Base-by-base conservation (phyloP, 1,284 basidiomycete genomes). In the Microbotryomycetes sp. region DNA sequence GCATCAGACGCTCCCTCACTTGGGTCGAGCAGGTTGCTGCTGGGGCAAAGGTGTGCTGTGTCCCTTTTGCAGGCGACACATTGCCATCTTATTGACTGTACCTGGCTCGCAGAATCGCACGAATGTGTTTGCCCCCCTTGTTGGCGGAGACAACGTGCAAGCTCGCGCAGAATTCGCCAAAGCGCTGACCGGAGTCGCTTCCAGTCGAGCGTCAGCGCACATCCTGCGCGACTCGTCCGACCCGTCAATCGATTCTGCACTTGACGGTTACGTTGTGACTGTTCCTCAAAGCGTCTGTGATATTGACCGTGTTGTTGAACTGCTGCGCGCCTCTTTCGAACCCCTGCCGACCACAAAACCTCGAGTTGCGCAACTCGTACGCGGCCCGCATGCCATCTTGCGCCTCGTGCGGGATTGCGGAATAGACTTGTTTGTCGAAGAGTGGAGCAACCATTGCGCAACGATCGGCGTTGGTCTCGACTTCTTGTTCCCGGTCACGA, bases 331-430 rank as follows among this genome's bases (percentile, higher is more conserved):
- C 1, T 89, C 88, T 5, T 78, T 90, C 5, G 57, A 59, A 0
- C 70, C 78, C 0, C 78, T 89, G 1, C 78, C 85, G 0, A 23
- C 67, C 2, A 59, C 66, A 15, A 89, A 89, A 73, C 80, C 80
- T 0, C 84, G 88, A 18, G 70, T 88, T 13, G 79, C 81, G 35
- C 82, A 83, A 47, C 82, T 81, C 0, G 73, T 79, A 0, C 70
- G 70, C 0, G 84, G 85, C 0, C 89, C 89, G 2, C 88, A 89
- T 63, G 85, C 87, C 57, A 81, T 88, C 26, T 81, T 91, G 2
- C 75, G 74, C 6, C 79, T 89, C 26, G 79, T 89, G 28, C 75
- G 76, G 2, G 78, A 82, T 50, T 78, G 85, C 4, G 88, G 89
- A 0, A 72, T 87, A 15, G 89, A 91, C 70, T 66, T 89, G 0